These are phyloP conservation scores for Lactarius deliciosus DNA, from an alignment of 768 basidiomycete species.

Conservation along the genomic window DNA sequence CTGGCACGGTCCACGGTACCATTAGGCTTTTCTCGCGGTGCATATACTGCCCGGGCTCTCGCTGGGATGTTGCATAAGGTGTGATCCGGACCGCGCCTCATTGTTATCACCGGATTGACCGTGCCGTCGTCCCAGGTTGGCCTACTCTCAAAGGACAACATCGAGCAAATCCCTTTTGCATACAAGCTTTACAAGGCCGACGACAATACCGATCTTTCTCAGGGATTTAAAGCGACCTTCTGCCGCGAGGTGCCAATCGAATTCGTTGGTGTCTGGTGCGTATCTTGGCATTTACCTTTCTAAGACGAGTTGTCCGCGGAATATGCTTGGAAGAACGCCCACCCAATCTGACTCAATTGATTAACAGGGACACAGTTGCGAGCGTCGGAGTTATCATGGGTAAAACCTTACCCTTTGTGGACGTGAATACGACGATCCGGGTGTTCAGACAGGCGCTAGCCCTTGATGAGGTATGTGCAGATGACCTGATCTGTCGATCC, in stretches of 20 bases:
- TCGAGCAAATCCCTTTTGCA: constrained; percentile 69
- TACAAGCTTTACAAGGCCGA: constrained; percentile 66
- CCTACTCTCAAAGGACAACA: constrained; percentile 64
- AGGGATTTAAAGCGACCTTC: constrained; percentile 73
- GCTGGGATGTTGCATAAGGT: constrained; percentile 71
- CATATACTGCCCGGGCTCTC: constrained; percentile 66
- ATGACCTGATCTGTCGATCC: not conserved
- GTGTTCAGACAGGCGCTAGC: constrained; percentile 76
- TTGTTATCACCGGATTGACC: not conserved
- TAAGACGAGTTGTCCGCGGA: not conserved
- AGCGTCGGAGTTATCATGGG: constrained; percentile 68
- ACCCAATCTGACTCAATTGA: not conserved
- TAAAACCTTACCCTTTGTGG: constrained; percentile 64
- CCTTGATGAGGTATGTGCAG: constrained; percentile 63
- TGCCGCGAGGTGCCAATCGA: constrained; percentile 67
- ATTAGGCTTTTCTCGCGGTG: constrained; percentile 75
- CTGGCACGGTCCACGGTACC: not conserved
- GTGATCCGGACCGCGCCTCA: not conserved
- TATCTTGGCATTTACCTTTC: not conserved
- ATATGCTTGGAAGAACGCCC: not conserved
- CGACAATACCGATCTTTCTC: constrained; percentile 49
- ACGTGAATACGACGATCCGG: constrained; percentile 59
- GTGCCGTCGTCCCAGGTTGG: constrained; percentile 51
- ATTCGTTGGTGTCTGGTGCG: constrained; percentile 77
- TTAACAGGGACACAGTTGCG: constrained; percentile 70